Evolutionary conservation across 306 rosid species (phyloP), one percentile per base, ranked within the genome.

Genomic region (Bauhinia variegata): DNA sequence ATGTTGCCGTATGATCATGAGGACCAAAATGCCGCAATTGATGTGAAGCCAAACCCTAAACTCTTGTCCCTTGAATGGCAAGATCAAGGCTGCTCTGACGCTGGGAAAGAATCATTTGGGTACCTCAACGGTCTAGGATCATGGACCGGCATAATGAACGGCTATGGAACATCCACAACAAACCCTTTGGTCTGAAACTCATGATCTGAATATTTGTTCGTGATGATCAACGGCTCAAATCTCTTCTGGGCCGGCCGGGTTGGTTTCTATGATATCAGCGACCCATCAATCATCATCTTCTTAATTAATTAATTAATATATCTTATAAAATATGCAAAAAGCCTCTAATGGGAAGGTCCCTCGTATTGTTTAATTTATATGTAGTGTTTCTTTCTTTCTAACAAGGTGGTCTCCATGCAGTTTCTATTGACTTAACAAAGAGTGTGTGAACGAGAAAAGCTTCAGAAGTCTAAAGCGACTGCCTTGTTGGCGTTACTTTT

Each of bases 61-160:
- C 47, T 82, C 10, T 63, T 90, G 78, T 83, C 97, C 39, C 83
- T 90, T 71, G 99, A 93, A 68, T 93, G 99, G 99, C 97, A 86
- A 76, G 97, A 93, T 54, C 96, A 86, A n/a, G 89, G 82, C 41
- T 79, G 89, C 48, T 80, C 87, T 49, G 87, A 89, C 50, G 84
- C 74, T 41, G 90, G 84, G n/a, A 83, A 87, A 77, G 85, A 85
- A 43, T 78, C 95, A 4, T 79, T 66, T 75, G 96, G 88, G 9
- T 92, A 85, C 68, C 51, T 80, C 41, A 81, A 83, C 12, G 84
- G 88, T 54, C 69, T 86, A 10, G 96, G 91, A 63, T 77, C 96
- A 41, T 90, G 93, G 88, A 61, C 80, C 34, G 86, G 87, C 43
- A 82, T 88, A 80, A 81, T 91, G 73, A 88, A 84, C 62, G 93